Base-by-base conservation (phyloP, 352 stramenopile genomes). In the Peronospora destructor region DNA sequence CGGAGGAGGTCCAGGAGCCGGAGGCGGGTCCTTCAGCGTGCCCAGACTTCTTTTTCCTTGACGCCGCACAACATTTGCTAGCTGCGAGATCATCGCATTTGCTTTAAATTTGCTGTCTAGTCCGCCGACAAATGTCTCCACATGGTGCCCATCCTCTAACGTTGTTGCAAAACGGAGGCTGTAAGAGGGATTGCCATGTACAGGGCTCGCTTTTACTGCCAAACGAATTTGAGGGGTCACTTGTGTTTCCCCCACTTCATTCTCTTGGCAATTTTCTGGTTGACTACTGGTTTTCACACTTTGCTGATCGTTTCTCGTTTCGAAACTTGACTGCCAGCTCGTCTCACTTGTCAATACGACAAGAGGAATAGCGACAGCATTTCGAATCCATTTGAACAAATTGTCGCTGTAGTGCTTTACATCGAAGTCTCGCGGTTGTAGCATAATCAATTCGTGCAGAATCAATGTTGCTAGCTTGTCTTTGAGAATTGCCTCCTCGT, bases 141-240 rank as follows among this genome's bases (percentile, higher is more conserved):
- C 45, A 28, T 49, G 41, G 21, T 66, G 62, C 17, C 59, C 53
- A 53, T 65, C 54, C 8, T 59, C 14, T 41, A 62, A 37, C 17
- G 19, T 49, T 41, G 49, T 46, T 28, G 49, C 37, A 46, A 56
- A 68, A 1, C 49, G 46, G 2, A 71, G 41, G 6, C 67, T 68
- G 32, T 71, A 71, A 16, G 32, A 28, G 19, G 62, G 62, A 33
- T 64, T 61, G 10, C 62, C 62, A 48, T 64, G 41, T 14, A 65
- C 19, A 26, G 41, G 13, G 35, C 65, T 61, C 44, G 53, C 17
- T 47, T 68, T 68, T 10, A 71, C 58, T n/a, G 58, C 50, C 17
- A 71, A 40, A 14, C 62, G 58, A 42, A 71, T 59, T 2, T 42
- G 49, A 11, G 40, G 38, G 26, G 36, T 35, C 10, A 43, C n/a